Evolutionary conservation across 2,329 filamentous ascomycete genomes (phyloP), one percentile per base, ranked within the genome.

Genomic region (Aspergillus floridensis): DNA sequence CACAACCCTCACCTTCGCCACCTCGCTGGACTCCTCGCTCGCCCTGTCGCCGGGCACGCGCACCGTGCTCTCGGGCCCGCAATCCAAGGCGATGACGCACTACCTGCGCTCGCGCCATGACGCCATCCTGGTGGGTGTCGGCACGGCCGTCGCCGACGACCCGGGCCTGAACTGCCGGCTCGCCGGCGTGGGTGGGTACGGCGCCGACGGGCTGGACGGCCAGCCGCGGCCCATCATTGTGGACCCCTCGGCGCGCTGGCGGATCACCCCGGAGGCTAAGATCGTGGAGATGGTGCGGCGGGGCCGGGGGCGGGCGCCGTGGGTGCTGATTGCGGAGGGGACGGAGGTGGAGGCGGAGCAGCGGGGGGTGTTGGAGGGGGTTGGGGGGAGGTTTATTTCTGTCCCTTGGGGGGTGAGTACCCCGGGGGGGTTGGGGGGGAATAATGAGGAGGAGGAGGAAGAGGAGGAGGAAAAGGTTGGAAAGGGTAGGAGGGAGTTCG

Each of bases 11-110:
- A 96, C 93, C 19, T 97, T 92, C 74, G 93, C 93, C 31, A 89
- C 88, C 5, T 96, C 92, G 2, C 86, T 97, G 57, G 93, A 97
- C 77, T 88, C 88, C 41, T 84, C 86, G 56, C 81, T 95, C 48
- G 84, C 91, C 1, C 81, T 92, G 11, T 82, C 88, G 0, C 91
- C 91, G 0, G 91, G 92, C 14, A 79, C 85, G 2, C 88, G 88
- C 62, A 96, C 93, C 1, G 80, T 83, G 0, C 85, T 97, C 7
- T 97, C 93, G 0, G 93, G 93, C 1, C 84, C 89, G 0, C 82
- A 88, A 61, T 92, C 91, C 35, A 96, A 97, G 76, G 86, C 90
- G 50, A 96, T 98, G 91, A 98, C 93, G 0, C 93, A 98, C 75
- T 91, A 90, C 72, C 84, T 98, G n/a, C 91, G 93, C 67, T 88